Base-by-base conservation (phyloP, 2,329 filamentous ascomycete genomes). In the Fusarium longipes region DNA sequence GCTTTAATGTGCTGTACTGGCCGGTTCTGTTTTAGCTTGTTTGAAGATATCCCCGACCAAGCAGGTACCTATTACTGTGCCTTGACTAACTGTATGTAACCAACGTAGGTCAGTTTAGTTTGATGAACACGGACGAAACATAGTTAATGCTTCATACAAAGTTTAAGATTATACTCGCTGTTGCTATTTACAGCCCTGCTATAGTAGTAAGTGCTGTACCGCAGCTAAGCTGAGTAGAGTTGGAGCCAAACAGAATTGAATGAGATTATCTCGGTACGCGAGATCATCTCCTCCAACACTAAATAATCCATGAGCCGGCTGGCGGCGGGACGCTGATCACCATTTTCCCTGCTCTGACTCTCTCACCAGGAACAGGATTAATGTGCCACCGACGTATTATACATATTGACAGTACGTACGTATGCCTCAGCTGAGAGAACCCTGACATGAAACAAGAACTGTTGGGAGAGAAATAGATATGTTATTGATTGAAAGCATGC, bases 121-220 rank as follows among this genome's bases (percentile, higher is more conserved):
- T 58, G 55, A 48, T 57, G 50, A 52, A 35, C 24, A 62, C 18
- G 44, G 40, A 62, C 40, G 20, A 42, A 52, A 38, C 12, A 33
- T 48, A 33, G 30, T 48, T 48, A 48, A 48, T 48, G 30, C 45
- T 48, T 36, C 30, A n/a, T 25, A 36, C 17, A 18, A 25, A 27
- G 30, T 36, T 43, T 48, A 48, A 48, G 32, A 27, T 48, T 48
- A 48, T 36, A 33, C 32, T n/a, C 62, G 27, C 27, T 53, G 50
- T 45, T 51, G 27, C 65, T 69, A 69, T 66, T 67, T 69, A 63
- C 66, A 69, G 62, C 65, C 65, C 36, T 69, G 65, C 42, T 48
- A 36, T 32, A 53, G 18, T 27, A 14, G 35, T 17, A 58, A 18
- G 20, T 8, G 11, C 18, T 14, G 40, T 24, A 55, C 29, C 18